Percentiles rank a stretch among this genome's conserved stretches.
These are phyloP conservation scores for Fusarium verrucosum DNA, from an alignment of 2,329 filamentous ascomycete genomes.

Conservation along the genomic window DNA sequence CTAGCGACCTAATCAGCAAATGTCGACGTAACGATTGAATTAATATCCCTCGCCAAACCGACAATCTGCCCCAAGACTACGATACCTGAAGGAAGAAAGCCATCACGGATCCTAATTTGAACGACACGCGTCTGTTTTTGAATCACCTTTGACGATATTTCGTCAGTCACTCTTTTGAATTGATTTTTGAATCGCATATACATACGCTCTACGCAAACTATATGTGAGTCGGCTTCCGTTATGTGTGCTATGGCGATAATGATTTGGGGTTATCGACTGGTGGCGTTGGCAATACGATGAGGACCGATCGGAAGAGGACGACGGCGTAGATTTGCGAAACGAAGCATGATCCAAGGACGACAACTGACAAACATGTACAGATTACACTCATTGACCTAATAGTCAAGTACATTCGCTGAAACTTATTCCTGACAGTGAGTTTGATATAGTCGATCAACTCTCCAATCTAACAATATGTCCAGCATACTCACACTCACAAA, in stretches of 20 bases:
- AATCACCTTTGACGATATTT: constrained; percentile 53
- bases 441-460: not conserved
- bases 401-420: constrained; percentile 70
- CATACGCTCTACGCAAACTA: constrained; percentile 46
- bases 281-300: too few relatives aligned
- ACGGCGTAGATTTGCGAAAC: not conserved
- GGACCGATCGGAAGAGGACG: not conserved
- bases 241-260: not conserved
- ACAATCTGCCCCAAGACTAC: constrained; percentile 28
- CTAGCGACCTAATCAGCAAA: constrained; percentile 45
- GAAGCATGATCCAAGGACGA: not conserved
- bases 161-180: constrained; percentile 59
- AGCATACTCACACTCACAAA: constrained; percentile 34
- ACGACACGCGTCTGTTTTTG: constrained; percentile 45
- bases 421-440: constrained; percentile 58
- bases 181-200: constrained; percentile 45
- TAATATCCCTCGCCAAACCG: constrained; percentile 36
- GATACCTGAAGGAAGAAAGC: constrained; percentile 22
- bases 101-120: constrained; percentile 40
- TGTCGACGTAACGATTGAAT: constrained; percentile 47
- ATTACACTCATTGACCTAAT: constrained; percentile 61
- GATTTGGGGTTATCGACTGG: too few relatives aligned
- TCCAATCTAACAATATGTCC: constrained; percentile 10
- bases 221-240: constrained; percentile 38
- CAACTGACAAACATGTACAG: constrained; percentile 35